phyloP scores from a whole-genome alignment of 495 filamentous ascomycete genomes.

The Aspergillus cavernicola region DNA sequence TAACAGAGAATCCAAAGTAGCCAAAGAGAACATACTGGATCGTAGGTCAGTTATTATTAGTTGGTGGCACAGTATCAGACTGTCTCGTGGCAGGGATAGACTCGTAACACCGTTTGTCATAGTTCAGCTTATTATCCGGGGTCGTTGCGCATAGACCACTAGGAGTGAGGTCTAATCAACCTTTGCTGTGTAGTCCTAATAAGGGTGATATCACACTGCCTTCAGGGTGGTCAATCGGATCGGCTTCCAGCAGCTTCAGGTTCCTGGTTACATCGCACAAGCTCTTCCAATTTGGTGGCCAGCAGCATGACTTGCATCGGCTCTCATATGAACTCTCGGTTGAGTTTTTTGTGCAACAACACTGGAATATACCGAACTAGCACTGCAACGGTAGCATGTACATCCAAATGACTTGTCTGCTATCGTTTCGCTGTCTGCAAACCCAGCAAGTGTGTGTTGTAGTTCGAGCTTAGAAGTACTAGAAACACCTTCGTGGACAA shows the following conservation, averaged over 20 bases:
- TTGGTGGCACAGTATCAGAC: neutral
- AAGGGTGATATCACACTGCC: conserved; percentile 3
- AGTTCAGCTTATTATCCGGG: neutral
- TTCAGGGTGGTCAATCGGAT: neutral
- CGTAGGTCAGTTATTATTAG: neutral
- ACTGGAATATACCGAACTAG: neutral
- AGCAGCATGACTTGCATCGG: neutral
- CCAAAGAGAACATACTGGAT: neutral
- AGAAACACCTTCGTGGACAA: neutral
- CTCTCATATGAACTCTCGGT: neutral
- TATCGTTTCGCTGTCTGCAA: neutral
- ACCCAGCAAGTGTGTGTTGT: neutral
- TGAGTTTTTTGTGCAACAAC: neutral
- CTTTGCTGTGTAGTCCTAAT: neutral
- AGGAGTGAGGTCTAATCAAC: neutral
- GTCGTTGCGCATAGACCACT: neutral
- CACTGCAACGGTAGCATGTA: neutral
- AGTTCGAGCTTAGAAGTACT: neutral
- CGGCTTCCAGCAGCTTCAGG: neutral
- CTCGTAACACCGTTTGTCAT: neutral
- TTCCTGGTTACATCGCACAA: neutral
- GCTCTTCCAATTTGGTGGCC: neutral
- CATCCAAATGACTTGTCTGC: neutral
- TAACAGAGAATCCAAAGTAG: too few relatives aligned
- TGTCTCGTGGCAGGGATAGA: neutral